Conservation (phyloP, 139 green algal genomes). For the Nannochloris sp. region DNA sequence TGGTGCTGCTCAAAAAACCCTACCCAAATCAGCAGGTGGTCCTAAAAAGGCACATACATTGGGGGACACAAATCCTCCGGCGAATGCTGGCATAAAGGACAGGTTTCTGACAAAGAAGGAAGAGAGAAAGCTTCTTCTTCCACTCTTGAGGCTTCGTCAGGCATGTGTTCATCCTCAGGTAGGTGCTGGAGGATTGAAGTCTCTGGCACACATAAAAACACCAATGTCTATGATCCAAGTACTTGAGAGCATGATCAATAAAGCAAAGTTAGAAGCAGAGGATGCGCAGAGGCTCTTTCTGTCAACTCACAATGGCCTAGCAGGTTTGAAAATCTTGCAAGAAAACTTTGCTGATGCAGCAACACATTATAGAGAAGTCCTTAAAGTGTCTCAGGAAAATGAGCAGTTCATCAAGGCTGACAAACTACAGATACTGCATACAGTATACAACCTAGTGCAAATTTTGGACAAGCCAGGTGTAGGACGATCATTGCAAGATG, state of each 20-base stretch:
- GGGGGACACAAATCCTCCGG: background rate
- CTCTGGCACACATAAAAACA: slow-evolving; percentile 15
- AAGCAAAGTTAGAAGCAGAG: slow-evolving; percentile 73
- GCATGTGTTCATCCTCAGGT: slow-evolving; percentile 87
- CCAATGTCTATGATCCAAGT: slow-evolving; percentile 83
- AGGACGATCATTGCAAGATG: slow-evolving; percentile 54
- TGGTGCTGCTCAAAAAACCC: slow-evolving; percentile 34
- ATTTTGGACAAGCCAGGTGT: slow-evolving; percentile 40
- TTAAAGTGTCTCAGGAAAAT: slow-evolving; percentile 33
- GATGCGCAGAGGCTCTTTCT: slow-evolving; percentile 74
- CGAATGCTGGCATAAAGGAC: slow-evolving; percentile 7
- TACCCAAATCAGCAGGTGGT: slow-evolving; percentile 19
- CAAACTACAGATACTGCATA: slow-evolving; percentile 77
- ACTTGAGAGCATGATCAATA: slow-evolving; percentile 51
- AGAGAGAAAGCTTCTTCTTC: slow-evolving; percentile 45
- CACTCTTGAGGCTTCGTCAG: slow-evolving; percentile 75
- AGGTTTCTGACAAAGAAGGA: slow-evolving; percentile 35
- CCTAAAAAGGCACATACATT: background rate
- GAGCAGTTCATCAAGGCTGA: slow-evolving; percentile 45
- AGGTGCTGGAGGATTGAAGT: slow-evolving; percentile 55
- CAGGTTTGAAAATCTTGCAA: slow-evolving; percentile 58
- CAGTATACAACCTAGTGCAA: slow-evolving; percentile 67
- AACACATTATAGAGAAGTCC: slow-evolving; percentile 53
- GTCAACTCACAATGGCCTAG: slow-evolving; percentile 69
- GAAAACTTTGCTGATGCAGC: slow-evolving; percentile 32